Conservation (phyloP, 2,329 filamentous ascomycete species). For the Trichoderma koningii region DNA sequence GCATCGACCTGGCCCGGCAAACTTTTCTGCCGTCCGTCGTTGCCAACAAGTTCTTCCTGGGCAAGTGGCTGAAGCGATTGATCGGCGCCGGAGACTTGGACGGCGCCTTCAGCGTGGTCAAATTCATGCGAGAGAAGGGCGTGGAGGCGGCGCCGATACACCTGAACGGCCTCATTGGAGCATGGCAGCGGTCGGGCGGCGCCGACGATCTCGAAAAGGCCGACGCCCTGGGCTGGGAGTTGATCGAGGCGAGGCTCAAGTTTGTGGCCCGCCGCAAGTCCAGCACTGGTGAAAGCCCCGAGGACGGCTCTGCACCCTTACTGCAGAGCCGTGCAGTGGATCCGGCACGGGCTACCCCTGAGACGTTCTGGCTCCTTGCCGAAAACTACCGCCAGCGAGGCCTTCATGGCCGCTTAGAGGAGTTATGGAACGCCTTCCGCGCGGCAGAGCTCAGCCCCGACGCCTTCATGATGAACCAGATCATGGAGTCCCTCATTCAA, state of each 20-base stretch:
- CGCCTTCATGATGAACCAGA: slow-evolving; percentile 77
- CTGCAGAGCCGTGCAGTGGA: background rate
- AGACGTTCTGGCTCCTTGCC: slow-evolving; percentile 76
- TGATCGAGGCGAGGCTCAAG: slow-evolving; percentile 70
- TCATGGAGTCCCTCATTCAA: slow-evolving; percentile 67
- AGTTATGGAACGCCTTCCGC: slow-evolving; percentile 63
- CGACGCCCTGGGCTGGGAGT: slow-evolving; percentile 71
- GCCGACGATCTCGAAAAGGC: slow-evolving; percentile 59
- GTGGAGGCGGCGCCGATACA: slow-evolving; percentile 72
- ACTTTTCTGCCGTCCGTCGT: slow-evolving; percentile 51
- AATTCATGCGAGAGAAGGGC: slow-evolving; percentile 71
- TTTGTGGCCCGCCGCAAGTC: slow-evolving; percentile 56
- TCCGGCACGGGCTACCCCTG: slow-evolving; percentile 64
- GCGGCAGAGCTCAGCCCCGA: slow-evolving; percentile 67
- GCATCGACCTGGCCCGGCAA: slow-evolving; percentile 51
- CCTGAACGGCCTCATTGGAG: slow-evolving; percentile 79
- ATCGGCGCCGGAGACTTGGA: slow-evolving; percentile 71
- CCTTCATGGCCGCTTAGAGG: slow-evolving; percentile 58
- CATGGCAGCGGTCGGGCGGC: slow-evolving; percentile 68
- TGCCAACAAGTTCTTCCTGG: slow-evolving; percentile 78
- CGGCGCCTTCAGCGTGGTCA: slow-evolving; percentile 70
- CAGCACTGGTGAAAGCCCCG: background rate
- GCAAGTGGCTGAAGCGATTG: slow-evolving; percentile 84
- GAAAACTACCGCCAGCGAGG: slow-evolving; percentile 68
- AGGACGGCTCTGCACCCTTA: background rate